Conservation (phyloP, 1,284 basidiomycete genomes). For the Sutorius eximius region DNA sequence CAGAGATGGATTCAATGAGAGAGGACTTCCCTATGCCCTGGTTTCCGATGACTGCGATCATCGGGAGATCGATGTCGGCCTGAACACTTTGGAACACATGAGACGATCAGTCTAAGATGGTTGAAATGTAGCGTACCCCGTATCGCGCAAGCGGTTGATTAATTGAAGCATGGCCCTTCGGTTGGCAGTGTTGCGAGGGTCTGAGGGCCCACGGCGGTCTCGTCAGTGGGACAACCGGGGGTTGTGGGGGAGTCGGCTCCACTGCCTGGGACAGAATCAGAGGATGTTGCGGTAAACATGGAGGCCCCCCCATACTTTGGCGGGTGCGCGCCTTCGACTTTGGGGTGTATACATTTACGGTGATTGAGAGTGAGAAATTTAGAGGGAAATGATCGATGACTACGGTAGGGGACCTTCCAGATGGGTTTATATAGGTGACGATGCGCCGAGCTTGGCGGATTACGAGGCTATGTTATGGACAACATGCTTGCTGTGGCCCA, state of each 20-base stretch:
- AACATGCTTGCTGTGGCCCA: neutral
- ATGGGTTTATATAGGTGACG: slow-evolving; percentile 8
- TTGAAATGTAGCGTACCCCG: slow-evolving; percentile 43
- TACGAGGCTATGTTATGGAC: neutral
- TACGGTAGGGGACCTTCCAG: neutral
- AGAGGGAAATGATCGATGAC: neutral
- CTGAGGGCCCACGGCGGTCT: slow-evolving; percentile 44
- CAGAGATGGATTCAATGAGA: slow-evolving; percentile 72
- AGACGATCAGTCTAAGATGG: neutral
- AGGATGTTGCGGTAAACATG: neutral
- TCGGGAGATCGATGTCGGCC: slow-evolving; percentile 65
- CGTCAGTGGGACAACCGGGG: neutral
- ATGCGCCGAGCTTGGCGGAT: neutral
- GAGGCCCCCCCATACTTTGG: neutral
- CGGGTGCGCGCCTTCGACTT: neutral
- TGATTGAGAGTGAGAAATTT: neutral
- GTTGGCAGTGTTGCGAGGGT: slow-evolving; percentile 37
- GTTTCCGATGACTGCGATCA: slow-evolving; percentile 65
- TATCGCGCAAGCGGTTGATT: slow-evolving; percentile 53
- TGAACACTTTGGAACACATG: slow-evolving; percentile 46
- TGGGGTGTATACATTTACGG: neutral
- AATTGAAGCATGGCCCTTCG: slow-evolving; percentile 50
- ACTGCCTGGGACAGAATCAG: neutral
- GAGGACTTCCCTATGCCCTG: slow-evolving; percentile 76
- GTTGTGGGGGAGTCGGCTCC: neutral